phyloP scores from a whole-genome alignment of 148 eudicot species.

The Mesembryanthemum crystallinum region DNA sequence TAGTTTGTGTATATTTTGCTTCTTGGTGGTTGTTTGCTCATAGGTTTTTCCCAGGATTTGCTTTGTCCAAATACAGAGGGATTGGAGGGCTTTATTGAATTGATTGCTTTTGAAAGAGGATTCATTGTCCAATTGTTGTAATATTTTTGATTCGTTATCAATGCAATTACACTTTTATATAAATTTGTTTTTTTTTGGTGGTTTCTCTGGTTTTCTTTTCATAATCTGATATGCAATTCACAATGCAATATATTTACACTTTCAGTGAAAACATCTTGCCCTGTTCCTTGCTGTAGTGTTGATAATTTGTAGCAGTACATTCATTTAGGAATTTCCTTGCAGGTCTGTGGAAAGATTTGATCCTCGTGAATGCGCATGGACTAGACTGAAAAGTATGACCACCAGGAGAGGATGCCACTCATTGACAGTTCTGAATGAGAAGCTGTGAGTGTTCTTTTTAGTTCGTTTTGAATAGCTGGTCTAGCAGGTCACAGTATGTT shows the following conservation, averaged over 20 bases:
- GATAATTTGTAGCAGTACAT: neutral
- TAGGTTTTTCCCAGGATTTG: too few species aligned
- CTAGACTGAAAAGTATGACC: slow-evolving; percentile 43
- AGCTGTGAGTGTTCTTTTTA: slow-evolving; percentile 49
- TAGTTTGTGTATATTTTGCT: too few species aligned
- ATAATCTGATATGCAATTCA: neutral
- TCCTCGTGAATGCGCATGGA: slow-evolving; percentile 63
- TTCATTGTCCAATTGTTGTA: too few species aligned
- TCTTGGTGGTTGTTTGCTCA: too few species aligned
- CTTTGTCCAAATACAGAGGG: too few species aligned
- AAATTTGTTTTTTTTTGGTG: neutral
- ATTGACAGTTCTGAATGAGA: slow-evolving; percentile 54
- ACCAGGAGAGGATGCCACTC: slow-evolving; percentile 70
- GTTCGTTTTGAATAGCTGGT: neutral
- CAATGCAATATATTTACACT: neutral
- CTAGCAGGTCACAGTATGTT: neutral
- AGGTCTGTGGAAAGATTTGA: slow-evolving; percentile 79
- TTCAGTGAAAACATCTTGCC: neutral
- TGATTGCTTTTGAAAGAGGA: too few species aligned
- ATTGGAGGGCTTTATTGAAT: too few species aligned
- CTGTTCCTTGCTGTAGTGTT: neutral
- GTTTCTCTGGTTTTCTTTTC: slow-evolving; percentile 2
- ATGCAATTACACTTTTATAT: too few species aligned
- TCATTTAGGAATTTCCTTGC: slow-evolving; percentile 17
- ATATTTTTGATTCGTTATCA: too few species aligned